These are phyloP conservation scores for Podospora australis DNA, from an alignment of 495 filamentous ascomycete genomes.

Conservation along the genomic window DNA sequence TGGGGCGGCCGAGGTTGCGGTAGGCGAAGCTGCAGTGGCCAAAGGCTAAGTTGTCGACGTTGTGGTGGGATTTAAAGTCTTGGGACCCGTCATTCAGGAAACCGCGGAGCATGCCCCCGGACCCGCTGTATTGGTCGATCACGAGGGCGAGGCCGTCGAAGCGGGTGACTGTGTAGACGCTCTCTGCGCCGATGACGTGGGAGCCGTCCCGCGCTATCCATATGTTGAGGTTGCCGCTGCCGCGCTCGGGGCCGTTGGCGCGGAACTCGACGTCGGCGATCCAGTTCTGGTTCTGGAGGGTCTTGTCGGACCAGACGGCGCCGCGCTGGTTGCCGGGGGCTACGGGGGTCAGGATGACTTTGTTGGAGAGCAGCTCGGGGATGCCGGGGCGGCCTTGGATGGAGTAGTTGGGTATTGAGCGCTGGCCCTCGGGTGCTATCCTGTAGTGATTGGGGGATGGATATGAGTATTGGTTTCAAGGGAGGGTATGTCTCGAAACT, in stretches of 20 bases:
- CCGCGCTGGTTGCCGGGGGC: conserved; percentile 80
- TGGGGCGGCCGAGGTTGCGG: conserved; percentile 82
- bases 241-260: conserved; percentile 76
- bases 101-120: conserved; percentile 72
- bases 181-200: conserved; percentile 56
- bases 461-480: background rate
- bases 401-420: conserved; percentile 48
- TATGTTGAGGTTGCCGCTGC: conserved; percentile 82
- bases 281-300: conserved; percentile 61
- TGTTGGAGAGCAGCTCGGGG: conserved; percentile 79
- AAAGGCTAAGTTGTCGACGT: conserved; percentile 81
- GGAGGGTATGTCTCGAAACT: too few relatives aligned
- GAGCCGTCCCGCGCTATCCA: conserved; percentile 80
- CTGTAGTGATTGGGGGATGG: conserved; percentile 22
- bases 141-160: conserved; percentile 87
- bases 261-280: conserved; percentile 79
- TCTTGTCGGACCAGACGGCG: conserved; percentile 70
- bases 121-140: conserved; percentile 80
- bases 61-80: conserved; percentile 72
- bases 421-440: conserved; percentile 35
- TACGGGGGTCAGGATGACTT: conserved; percentile 84
- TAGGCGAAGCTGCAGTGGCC: conserved; percentile 88
- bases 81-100: conserved; percentile 89
- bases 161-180: conserved; percentile 71
- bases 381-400: conserved; percentile 63